A percentile compares a stretch with the other conserved stretches of the same genome.
Evolutionary conservation across 805 yeast genomes (phyloP).

Genomic region (Hagleromyces aurorensis): DNA sequence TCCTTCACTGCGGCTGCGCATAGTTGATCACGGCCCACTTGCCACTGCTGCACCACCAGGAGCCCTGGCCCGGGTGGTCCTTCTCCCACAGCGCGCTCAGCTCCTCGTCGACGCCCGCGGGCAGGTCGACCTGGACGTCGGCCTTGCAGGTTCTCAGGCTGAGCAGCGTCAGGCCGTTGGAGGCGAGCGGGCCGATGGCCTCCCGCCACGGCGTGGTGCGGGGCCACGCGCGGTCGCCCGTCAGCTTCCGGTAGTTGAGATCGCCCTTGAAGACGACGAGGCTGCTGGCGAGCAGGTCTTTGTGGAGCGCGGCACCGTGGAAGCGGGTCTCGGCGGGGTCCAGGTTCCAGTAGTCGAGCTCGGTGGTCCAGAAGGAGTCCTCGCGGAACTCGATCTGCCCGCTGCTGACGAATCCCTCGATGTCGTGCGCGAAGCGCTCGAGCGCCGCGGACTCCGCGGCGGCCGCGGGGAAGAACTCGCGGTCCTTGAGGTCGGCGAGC

Average conservation of each 20-base stretch:
- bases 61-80: conserved; percentile 54
- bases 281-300: conserved; percentile 53
- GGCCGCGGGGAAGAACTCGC: conserved; percentile 39
- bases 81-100: conserved; percentile 53
- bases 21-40: conserved; percentile 93
- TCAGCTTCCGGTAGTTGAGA: conserved; percentile 86
- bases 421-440: conserved; percentile 39
- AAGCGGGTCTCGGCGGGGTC: conserved; percentile 41
- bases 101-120: conserved; percentile 62
- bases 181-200: conserved; percentile 65
- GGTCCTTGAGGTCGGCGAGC: conserved; percentile 47
- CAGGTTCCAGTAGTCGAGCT: conserved; percentile 67
- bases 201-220: conserved; percentile 63
- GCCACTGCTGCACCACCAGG: conserved; percentile 82
- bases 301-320: conserved; percentile 50
- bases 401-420: conserved; percentile 36
- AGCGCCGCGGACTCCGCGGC: conserved; percentile 33
- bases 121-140: conserved; percentile 85
- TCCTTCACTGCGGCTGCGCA: no score
- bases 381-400: conserved; percentile 48
- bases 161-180: conserved; percentile 54
- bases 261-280: conserved; percentile 90
- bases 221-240: conserved; percentile 88
- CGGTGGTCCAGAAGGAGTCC: conserved; percentile 82
- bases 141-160: conserved; percentile 93